Conservation (phyloP, 805 yeast genomes). For the Ogataea minuta region DNA sequence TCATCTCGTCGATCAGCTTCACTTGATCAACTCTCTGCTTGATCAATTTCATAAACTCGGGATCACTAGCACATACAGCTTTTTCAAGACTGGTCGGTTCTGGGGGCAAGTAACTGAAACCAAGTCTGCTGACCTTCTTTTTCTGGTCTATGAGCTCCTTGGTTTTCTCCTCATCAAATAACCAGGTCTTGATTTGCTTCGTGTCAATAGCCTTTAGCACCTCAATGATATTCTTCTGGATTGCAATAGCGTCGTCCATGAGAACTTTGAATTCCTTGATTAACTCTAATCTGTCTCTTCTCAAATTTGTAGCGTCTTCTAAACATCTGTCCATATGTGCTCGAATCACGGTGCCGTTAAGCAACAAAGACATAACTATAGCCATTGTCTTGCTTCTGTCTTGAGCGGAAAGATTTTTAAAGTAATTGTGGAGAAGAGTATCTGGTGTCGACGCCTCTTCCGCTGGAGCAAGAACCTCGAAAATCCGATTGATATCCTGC, state of each 20-base stretch:
- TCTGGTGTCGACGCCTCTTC: slow-evolving; percentile 46
- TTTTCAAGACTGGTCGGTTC: slow-evolving; percentile 36
- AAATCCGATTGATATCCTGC: slow-evolving; percentile 48
- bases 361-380: slow-evolving; percentile 61
- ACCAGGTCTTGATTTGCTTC: slow-evolving; percentile 20
- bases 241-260: slow-evolving; percentile 48
- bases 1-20: slow-evolving; percentile 43
- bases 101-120: slow-evolving; percentile 26
- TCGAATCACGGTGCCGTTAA: slow-evolving; percentile 58
- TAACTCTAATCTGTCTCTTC: slow-evolving; percentile 66
- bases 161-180: slow-evolving; percentile 25
- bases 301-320: slow-evolving; percentile 57
- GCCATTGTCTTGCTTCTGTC: slow-evolving; percentile 57
- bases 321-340: slow-evolving; percentile 63
- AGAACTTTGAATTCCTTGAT: slow-evolving; percentile 56
- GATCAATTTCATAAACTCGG: slow-evolving; percentile 43
- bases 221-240: slow-evolving; percentile 41
- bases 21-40: slow-evolving; percentile 43
- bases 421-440: slow-evolving; percentile 55
- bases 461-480: slow-evolving; percentile 57
- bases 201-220: slow-evolving; percentile 30
- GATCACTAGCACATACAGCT: slow-evolving; percentile 40
- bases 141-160: slow-evolving; percentile 18
- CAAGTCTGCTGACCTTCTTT: slow-evolving; percentile 29
- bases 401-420: slow-evolving; percentile 46